Conservation (phyloP, 768 basidiomycete species). For the Lentinula boryana region DNA sequence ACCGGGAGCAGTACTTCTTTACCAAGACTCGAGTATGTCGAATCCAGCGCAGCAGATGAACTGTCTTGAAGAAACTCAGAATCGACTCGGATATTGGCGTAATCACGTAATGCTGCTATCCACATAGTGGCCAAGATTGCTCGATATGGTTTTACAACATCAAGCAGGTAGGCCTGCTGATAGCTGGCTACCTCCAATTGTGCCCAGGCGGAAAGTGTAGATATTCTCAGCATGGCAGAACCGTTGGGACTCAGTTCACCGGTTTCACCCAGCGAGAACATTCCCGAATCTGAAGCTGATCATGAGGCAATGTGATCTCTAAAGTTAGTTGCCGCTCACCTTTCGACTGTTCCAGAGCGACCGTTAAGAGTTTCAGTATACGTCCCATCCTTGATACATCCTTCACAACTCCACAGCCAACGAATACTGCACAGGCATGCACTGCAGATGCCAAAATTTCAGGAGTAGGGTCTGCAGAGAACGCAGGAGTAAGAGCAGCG, state of each 20-base stretch:
- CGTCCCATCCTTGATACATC: conserved; percentile 90
- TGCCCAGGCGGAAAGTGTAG: conserved; percentile 93
- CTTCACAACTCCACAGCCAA: conserved; percentile 91
- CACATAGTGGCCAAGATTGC: conserved; percentile 73
- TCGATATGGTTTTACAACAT: conserved; percentile 80
- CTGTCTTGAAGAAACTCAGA: conserved; percentile 80
- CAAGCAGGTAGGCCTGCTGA: conserved; percentile 67
- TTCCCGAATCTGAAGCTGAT: conserved; percentile 60
- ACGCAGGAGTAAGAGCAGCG: conserved; percentile 93
- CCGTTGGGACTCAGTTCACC: conserved; percentile 90
- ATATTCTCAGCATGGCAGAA: conserved; percentile 89
- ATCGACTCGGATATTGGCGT: conserved; percentile 84
- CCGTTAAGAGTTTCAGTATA: conserved; percentile 83
- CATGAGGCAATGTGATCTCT: background rate
- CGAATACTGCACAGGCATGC: conserved; percentile 90
- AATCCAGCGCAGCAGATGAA: conserved; percentile 69
- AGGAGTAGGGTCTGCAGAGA: conserved; percentile 91
- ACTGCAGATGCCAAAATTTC: conserved; percentile 92
- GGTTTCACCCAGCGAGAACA: conserved; percentile 80
- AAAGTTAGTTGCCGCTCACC: conserved; percentile 36
- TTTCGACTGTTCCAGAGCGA: conserved; percentile 85
- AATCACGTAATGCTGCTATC: conserved; percentile 87
- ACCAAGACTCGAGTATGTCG: conserved; percentile 82
- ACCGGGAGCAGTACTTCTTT: conserved; percentile 90
- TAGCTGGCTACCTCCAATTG: conserved; percentile 77